Evolutionary conservation across 108 stramenopile genomes (phyloP).

Genomic region (Aurantiochytrium sp.): DNA sequence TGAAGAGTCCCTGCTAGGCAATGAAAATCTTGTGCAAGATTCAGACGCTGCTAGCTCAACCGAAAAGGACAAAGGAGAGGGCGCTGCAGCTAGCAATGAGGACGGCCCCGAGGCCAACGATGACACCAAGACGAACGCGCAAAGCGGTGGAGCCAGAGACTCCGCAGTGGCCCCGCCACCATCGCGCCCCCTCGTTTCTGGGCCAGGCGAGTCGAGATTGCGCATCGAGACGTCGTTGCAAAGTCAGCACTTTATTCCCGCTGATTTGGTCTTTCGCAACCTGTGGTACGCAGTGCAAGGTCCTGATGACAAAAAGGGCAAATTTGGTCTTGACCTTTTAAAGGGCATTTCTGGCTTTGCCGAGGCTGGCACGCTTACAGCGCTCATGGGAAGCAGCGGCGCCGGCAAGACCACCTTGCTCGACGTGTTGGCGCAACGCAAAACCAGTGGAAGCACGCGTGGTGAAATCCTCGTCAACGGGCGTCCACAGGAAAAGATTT

Average conservation of each 20-base stretch:
- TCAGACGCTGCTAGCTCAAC: no score
- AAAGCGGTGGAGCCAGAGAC: no score
- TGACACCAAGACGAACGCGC: no score
- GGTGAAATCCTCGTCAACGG: constrained; percentile 21
- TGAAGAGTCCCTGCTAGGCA: no score
- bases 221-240: not conserved
- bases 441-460: constrained; percentile 20
- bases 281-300: not conserved
- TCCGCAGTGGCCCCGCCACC: no score
- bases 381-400: constrained; percentile 1
- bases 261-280: not conserved
- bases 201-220: not conserved
- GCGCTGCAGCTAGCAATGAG: no score
- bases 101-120: no score
- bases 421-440: constrained; percentile 67
- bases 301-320: not conserved
- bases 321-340: not conserved
- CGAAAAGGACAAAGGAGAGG: no score
- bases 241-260: not conserved
- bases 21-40: no score
- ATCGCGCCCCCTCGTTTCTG: no score
- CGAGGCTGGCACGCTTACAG: not conserved
- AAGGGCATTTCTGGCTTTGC: not conserved
- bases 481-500: not conserved
- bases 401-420: constrained; percentile 15